Evolutionary conservation across 2,329 filamentous ascomycete species (phyloP).

Genomic region (Penicillium glabrum): DNA sequence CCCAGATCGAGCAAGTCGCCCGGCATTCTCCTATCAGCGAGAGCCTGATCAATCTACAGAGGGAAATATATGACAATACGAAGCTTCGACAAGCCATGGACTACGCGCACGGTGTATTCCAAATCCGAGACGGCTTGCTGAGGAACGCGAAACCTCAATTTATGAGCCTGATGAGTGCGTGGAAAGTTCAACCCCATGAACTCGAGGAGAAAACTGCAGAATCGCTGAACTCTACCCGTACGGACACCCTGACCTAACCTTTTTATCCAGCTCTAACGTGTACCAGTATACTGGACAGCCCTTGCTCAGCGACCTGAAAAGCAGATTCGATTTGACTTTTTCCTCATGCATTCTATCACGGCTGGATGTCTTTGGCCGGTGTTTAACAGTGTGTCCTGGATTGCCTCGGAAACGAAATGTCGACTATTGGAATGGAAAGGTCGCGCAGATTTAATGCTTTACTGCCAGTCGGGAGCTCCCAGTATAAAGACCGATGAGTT

Average conservation of each 20-base stretch:
- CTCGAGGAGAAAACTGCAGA: slow-evolving; percentile 13
- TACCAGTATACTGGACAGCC: slow-evolving; percentile 13
- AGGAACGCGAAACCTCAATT: slow-evolving; percentile 11
- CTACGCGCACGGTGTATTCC: slow-evolving; percentile 10
- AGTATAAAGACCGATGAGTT: slow-evolving; percentile 4
- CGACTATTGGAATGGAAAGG: slow-evolving; percentile 19
- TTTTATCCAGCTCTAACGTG: not conserved
- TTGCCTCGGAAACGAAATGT: slow-evolving; percentile 4
- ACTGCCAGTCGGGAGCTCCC: slow-evolving; percentile 12
- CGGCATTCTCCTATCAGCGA: not conserved
- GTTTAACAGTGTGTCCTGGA: slow-evolving; percentile 12
- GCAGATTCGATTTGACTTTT: slow-evolving; percentile 19
- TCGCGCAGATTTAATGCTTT: slow-evolving; percentile 15
- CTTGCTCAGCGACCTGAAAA: slow-evolving; percentile 14
- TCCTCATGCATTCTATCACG: slow-evolving; percentile 17
- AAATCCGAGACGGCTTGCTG: slow-evolving; percentile 10
- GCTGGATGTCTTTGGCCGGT: slow-evolving; percentile 12
- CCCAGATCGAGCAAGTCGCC: slow-evolving; percentile 1
- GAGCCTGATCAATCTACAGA: slow-evolving; percentile 4
- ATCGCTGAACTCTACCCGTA: slow-evolving; percentile 13
- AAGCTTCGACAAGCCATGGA: slow-evolving; percentile 10
- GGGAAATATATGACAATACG: slow-evolving; percentile 4
- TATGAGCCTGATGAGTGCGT: slow-evolving; percentile 5
- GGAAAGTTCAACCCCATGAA: slow-evolving; percentile 9
- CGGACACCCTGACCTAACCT: not conserved